phyloP scores from a whole-genome alignment of 192 early-diverging fungal genomes.

The Coemansia umbellata region DNA sequence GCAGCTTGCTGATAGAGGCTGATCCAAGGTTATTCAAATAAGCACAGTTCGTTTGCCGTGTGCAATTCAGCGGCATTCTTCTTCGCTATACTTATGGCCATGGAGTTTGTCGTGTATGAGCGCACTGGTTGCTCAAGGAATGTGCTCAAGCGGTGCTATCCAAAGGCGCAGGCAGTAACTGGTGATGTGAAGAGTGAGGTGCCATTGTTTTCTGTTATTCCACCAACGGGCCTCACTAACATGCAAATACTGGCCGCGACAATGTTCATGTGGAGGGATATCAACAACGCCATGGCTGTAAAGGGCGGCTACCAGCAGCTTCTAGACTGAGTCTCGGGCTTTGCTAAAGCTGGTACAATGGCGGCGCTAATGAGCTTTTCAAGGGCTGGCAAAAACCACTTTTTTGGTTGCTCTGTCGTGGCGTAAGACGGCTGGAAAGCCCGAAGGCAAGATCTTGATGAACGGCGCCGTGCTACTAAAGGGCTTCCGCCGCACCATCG shows the following conservation, averaged over 20 bases:
- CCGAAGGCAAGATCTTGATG: slow-evolving; percentile 69
- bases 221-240: slow-evolving; percentile 26
- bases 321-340: slow-evolving; percentile 64
- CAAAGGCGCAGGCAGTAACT: slow-evolving; percentile 16
- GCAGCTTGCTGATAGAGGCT: slow-evolving; percentile 65
- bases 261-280: slow-evolving; percentile 62
- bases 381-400: slow-evolving; percentile 76
- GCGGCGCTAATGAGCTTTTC: slow-evolving; percentile 75
- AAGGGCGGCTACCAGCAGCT: slow-evolving; percentile 56
- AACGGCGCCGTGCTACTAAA: slow-evolving; percentile 51
- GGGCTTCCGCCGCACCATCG: slow-evolving; percentile 67
- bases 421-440: slow-evolving; percentile 67
- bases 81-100: slow-evolving; percentile 28
- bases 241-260: slow-evolving; percentile 53
- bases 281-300: slow-evolving; percentile 56
- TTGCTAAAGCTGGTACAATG: slow-evolving; percentile 73
- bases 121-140: slow-evolving; percentile 53
- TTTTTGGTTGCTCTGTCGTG: slow-evolving; percentile 68
- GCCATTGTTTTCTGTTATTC: slow-evolving; percentile 4
- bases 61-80: slow-evolving; percentile 63
- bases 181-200: slow-evolving; percentile 14
- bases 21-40: slow-evolving; percentile 68
- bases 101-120: slow-evolving; percentile 63
- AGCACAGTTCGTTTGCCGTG: slow-evolving; percentile 72
- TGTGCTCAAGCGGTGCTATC: slow-evolving; percentile 47